Evolutionary conservation across 495 filamentous ascomycete species (phyloP).

Genomic region (Thermochaetoides thermophila): DNA sequence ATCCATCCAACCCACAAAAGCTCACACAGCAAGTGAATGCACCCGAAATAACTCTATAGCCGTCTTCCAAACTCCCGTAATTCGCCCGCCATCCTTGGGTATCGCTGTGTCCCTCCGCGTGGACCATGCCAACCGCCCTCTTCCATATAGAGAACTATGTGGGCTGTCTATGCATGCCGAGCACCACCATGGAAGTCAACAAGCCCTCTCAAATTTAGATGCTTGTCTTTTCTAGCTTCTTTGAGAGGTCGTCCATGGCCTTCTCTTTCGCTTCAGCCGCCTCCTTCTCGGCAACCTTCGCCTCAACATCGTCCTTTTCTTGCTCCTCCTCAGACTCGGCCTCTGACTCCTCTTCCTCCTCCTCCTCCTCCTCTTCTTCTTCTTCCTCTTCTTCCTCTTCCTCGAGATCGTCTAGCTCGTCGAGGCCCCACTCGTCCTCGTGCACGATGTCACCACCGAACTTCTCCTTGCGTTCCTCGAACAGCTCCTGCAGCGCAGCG

Average conservation of each 20-base stretch:
- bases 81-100: slow-evolving; percentile 12
- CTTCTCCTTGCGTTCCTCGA: slow-evolving; percentile 46
- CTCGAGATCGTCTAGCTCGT: slow-evolving; percentile 72
- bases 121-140: background rate
- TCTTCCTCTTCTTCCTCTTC: slow-evolving; percentile 61
- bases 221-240: slow-evolving; percentile 52
- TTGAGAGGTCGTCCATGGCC: slow-evolving; percentile 68
- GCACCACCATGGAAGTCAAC: background rate
- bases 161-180: too few species aligned
- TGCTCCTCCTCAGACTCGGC: slow-evolving; percentile 40
- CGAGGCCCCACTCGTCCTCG: slow-evolving; percentile 68
- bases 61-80: slow-evolving; percentile 9
- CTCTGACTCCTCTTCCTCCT: slow-evolving; percentile 47
- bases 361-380: slow-evolving; percentile 55
- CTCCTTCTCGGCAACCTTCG: slow-evolving; percentile 58
- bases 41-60: slow-evolving; percentile 6
- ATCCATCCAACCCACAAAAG: too few species aligned
- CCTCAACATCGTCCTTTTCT: slow-evolving; percentile 52
- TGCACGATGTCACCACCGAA: slow-evolving; percentile 40
- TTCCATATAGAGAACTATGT: too few species aligned
- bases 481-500: slow-evolving; percentile 30
- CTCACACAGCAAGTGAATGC: too few species aligned
- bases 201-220: slow-evolving; percentile 15
- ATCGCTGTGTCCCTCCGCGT: slow-evolving; percentile 11
- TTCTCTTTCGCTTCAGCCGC: slow-evolving; percentile 57